Percentiles rank a stretch among this genome's conserved stretches.
These are phyloP conservation scores for Gyromitra esculenta DNA, from an alignment of 2,329 filamentous ascomycete species.

Conservation along the genomic window DNA sequence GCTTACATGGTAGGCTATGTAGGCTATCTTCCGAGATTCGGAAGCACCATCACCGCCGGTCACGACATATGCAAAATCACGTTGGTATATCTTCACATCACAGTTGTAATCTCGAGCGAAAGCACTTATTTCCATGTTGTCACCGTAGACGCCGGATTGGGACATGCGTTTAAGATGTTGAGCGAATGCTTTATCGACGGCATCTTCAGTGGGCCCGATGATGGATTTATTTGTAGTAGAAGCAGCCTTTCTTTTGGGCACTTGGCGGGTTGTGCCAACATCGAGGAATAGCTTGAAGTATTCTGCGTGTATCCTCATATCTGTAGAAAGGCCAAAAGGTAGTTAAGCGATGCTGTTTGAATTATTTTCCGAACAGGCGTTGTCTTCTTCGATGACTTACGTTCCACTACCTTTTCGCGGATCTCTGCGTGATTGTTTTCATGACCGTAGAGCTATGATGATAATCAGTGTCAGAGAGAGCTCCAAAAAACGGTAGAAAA, in stretches of 20 bases:
- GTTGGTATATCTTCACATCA: constrained; percentile 71
- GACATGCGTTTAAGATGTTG: constrained; percentile 70
- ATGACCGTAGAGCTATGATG: constrained; percentile 73
- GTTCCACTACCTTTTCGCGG: constrained; percentile 67
- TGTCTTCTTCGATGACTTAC: constrained; percentile 41
- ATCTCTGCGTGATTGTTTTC: constrained; percentile 69
- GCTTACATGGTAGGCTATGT: constrained; percentile 73
- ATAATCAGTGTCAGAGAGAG: constrained; percentile 63
- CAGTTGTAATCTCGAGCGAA: constrained; percentile 71
- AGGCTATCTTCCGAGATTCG: constrained; percentile 60
- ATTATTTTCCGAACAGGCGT: background rate
- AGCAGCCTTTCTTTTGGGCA: constrained; percentile 60
- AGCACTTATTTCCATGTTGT: constrained; percentile 74
- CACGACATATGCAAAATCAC: constrained; percentile 66
- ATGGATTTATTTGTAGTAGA: constrained; percentile 68
- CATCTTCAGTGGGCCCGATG: constrained; percentile 65
- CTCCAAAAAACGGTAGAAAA: background rate
- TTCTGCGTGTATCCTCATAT: constrained; percentile 70
- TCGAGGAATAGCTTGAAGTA: constrained; percentile 74
- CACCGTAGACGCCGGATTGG: constrained; percentile 70
- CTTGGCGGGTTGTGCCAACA: constrained; percentile 66
- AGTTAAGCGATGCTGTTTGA: constrained; percentile 14
- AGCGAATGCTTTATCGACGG: constrained; percentile 66
- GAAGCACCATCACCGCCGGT: constrained; percentile 60
- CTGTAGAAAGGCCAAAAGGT: constrained; percentile 56